Evolutionary conservation across 148 eudicot species (phyloP).

Genomic region (Tetragonia tetragonoides): DNA sequence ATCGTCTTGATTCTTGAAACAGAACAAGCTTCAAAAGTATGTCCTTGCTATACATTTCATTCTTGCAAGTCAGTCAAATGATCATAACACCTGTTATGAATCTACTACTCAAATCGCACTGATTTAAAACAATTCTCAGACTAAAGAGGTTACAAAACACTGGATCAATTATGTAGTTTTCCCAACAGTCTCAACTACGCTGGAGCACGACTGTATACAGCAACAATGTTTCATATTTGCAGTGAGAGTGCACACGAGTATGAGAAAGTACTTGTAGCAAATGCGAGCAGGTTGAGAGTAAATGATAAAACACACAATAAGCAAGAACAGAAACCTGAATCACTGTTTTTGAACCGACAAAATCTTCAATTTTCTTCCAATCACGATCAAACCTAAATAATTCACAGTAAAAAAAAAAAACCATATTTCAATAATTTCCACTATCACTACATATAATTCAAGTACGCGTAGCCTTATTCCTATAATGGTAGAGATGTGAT

Average conservation of each 20-base stretch:
- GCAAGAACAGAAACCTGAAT: conserved; percentile 61
- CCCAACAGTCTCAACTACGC: neutral
- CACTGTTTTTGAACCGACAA: conserved; percentile 88
- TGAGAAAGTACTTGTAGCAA: neutral
- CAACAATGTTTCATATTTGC: neutral
- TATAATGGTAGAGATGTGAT: too few species aligned
- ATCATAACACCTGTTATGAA: too few species aligned
- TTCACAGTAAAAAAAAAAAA: conserved; percentile 10
- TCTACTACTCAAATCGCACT: too few species aligned
- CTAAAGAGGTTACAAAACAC: too few species aligned
- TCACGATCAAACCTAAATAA: conserved; percentile 84
- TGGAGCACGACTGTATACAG: neutral
- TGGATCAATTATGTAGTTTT: too few species aligned
- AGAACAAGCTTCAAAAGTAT: too few species aligned
- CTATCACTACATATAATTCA: too few species aligned
- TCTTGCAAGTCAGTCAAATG: too few species aligned
- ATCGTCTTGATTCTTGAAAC: too few species aligned
- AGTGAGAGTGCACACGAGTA: neutral
- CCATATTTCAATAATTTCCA: conserved; percentile 2
- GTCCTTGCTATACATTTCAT: too few species aligned
- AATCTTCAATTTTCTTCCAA: conserved; percentile 96
- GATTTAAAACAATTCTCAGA: too few species aligned
- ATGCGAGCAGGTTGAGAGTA: neutral
- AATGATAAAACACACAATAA: neutral
- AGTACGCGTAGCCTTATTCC: too few species aligned